A percentile compares a stretch with the other conserved stretches of the same genome.
Evolutionary conservation across 1,139 yeast genomes (phyloP).

Genomic region (Yamadazyma siamensis): DNA sequence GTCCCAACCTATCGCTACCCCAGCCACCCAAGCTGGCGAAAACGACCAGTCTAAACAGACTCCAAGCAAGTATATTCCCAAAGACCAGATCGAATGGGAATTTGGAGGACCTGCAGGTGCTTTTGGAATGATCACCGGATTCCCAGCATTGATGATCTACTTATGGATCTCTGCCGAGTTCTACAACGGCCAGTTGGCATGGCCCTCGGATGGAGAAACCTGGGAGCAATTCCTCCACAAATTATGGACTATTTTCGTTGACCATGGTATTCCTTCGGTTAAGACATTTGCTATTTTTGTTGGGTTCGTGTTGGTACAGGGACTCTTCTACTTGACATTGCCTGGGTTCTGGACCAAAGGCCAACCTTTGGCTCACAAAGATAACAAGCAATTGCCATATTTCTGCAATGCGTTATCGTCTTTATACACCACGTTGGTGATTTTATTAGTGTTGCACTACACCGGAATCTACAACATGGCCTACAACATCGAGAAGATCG

Average conservation of each 20-base stretch:
- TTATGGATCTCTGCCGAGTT: slow-evolving; percentile 91
- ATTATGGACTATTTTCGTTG: slow-evolving; percentile 44
- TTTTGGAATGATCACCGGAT: slow-evolving; percentile 86
- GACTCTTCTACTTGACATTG: slow-evolving; percentile 71
- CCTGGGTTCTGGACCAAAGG: slow-evolving; percentile 97
- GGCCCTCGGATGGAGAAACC: slow-evolving; percentile 61
- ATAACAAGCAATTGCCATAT: slow-evolving; percentile 80
- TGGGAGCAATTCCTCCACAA: slow-evolving; percentile 50
- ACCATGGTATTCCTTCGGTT: slow-evolving; percentile 66
- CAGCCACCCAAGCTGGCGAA: slow-evolving; percentile 11
- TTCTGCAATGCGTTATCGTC: slow-evolving; percentile 90
- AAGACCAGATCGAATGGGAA: slow-evolving; percentile 62
- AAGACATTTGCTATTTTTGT: slow-evolving; percentile 70
- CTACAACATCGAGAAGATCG: slow-evolving; percentile 75
- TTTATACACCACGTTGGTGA: slow-evolving; percentile 63
- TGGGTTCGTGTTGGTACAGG: slow-evolving; percentile 69
- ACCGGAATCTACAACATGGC: slow-evolving; percentile 72
- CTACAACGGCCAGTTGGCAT: slow-evolving; percentile 69
- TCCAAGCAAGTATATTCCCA: slow-evolving; percentile 35
- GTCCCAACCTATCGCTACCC: background rate
- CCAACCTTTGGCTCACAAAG: slow-evolving; percentile 79
- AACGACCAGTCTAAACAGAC: too few species aligned
- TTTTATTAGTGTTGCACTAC: slow-evolving; percentile 62
- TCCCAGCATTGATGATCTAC: slow-evolving; percentile 92
- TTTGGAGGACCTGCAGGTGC: slow-evolving; percentile 97